A percentile compares a stretch with the other conserved stretches of the same genome.
Conservation (phyloP, 1,284 basidiomycete species). For the Cronartium ribicola region DNA sequence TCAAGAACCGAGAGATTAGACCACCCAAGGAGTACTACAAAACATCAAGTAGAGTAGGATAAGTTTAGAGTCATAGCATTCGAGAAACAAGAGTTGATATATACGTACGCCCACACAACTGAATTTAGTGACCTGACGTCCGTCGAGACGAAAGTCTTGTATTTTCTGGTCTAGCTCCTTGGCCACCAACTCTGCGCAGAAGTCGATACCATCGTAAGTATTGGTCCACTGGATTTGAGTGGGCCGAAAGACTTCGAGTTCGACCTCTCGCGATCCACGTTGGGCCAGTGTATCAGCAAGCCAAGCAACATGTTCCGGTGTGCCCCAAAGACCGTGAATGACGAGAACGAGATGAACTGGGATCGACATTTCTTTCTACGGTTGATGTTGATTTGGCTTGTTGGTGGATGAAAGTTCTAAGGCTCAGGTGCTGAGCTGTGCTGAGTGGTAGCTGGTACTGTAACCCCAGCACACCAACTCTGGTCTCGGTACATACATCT, state of each 20-base stretch:
- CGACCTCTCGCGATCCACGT: conserved; percentile 45
- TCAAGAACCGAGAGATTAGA: conserved; percentile 68
- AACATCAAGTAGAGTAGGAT: neutral
- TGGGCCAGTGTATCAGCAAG: conserved; percentile 56
- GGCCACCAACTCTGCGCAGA: conserved; percentile 66
- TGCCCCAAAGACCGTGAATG: conserved; percentile 81
- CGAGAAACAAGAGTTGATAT: neutral
- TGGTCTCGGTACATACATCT: too few relatives aligned
- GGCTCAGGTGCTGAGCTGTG: too few relatives aligned
- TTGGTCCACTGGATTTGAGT: conserved; percentile 59
- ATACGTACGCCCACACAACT: conserved; percentile 60
- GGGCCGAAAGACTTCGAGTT: conserved; percentile 58
- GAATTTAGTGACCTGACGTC: conserved; percentile 60
- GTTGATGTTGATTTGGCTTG: neutral
- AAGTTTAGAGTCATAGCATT: neutral
- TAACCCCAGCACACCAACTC: too few relatives aligned
- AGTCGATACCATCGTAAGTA: conserved; percentile 72
- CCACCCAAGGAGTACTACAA: conserved; percentile 72
- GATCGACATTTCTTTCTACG: neutral
- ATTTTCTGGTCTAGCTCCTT: conserved; percentile 61
- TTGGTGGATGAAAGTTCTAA: neutral
- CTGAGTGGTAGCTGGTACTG: too few relatives aligned
- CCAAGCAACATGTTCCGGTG: conserved; percentile 59
- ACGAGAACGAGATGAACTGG: conserved; percentile 63
- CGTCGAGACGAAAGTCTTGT: conserved; percentile 55